These are phyloP conservation scores for Pseudogymnoascus sp. DNA, from an alignment of 2,329 filamentous ascomycete species.

Conservation along the genomic window DNA sequence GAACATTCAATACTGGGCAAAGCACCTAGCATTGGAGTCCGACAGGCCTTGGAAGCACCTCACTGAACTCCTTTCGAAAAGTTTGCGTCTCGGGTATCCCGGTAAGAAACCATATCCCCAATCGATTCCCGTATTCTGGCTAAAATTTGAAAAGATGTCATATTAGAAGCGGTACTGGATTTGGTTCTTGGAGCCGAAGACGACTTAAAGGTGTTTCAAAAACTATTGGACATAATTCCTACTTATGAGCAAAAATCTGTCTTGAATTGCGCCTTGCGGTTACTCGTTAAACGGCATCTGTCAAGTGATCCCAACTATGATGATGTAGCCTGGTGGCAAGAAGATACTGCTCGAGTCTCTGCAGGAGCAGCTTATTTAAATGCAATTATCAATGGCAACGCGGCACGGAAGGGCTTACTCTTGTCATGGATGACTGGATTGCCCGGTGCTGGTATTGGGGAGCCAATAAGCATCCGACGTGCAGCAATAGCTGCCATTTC, in stretches of 20 bases:
- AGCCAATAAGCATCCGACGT: slow-evolving; percentile 58
- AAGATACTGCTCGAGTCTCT: slow-evolving; percentile 37
- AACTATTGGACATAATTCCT: slow-evolving; percentile 21
- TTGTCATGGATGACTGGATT: slow-evolving; percentile 58
- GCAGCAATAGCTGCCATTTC: slow-evolving; percentile 55
- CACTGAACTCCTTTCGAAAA: slow-evolving; percentile 25
- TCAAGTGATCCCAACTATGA: slow-evolving; percentile 22
- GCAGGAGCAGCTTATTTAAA: slow-evolving; percentile 53
- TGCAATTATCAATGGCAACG: slow-evolving; percentile 40
- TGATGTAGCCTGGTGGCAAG: slow-evolving; percentile 26
- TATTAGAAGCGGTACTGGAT: slow-evolving; percentile 1
- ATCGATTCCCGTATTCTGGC: not conserved
- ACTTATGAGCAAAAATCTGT: slow-evolving; percentile 26
- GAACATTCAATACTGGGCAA: slow-evolving; percentile 25
- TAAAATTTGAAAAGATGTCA: not conserved
- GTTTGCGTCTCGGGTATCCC: slow-evolving; percentile 26
- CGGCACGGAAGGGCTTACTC: slow-evolving; percentile 46
- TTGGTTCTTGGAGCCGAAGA: slow-evolving; percentile 11
- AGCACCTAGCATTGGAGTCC: slow-evolving; percentile 14
- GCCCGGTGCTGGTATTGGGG: slow-evolving; percentile 58
- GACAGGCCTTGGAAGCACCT: slow-evolving; percentile 22
- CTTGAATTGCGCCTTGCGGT: slow-evolving; percentile 21
- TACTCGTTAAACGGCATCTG: slow-evolving; percentile 23
- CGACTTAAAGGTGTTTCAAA: slow-evolving; percentile 17
- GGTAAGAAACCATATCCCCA: slow-evolving; percentile 17